These are phyloP conservation scores for Schwanniomyces yamadae DNA, from an alignment of 805 yeast genomes.

Conservation along the genomic window DNA sequence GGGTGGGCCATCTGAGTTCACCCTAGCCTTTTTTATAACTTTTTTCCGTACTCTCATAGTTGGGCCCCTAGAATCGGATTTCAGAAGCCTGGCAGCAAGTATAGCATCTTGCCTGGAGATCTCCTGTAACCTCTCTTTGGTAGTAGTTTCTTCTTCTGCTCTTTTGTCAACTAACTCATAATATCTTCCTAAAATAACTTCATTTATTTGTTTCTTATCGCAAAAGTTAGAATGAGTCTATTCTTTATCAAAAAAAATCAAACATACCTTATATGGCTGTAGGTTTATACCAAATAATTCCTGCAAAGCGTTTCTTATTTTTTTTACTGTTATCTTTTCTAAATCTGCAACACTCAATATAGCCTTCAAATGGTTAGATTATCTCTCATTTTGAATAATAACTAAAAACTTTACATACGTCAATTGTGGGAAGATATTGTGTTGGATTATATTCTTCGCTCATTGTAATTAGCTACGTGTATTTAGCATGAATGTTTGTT, in stretches of 20 bases:
- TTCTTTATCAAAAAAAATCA: background rate
- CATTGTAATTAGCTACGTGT: too few species aligned
- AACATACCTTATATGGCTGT: slow-evolving; percentile 42
- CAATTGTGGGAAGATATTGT: slow-evolving; percentile 61
- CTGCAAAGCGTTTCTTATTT: slow-evolving; percentile 69
- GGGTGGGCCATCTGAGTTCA: slow-evolving; percentile 14
- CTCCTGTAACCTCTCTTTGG: slow-evolving; percentile 23
- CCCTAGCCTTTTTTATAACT: slow-evolving; percentile 12
- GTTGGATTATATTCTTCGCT: slow-evolving; percentile 19
- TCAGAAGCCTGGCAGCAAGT: slow-evolving; percentile 51
- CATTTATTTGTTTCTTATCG: slow-evolving; percentile 54
- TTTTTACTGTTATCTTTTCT: slow-evolving; percentile 67
- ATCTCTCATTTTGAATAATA: background rate
- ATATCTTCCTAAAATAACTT: slow-evolving; percentile 58
- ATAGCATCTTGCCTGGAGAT: slow-evolving; percentile 50
- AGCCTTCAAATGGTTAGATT: slow-evolving; percentile 48
- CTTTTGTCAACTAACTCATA: slow-evolving; percentile 44
- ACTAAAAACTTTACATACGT: slow-evolving; percentile 39
- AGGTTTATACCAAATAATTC: slow-evolving; percentile 62
- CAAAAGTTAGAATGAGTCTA: slow-evolving; percentile 16
- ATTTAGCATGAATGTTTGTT: too few species aligned
- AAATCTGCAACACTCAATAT: slow-evolving; percentile 69
- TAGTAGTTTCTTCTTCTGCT: slow-evolving; percentile 23
- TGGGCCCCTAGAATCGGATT: slow-evolving; percentile 20
- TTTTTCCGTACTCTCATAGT: slow-evolving; percentile 17